Percentiles rank a stretch among this genome's conserved stretches.
Conservation (phyloP, 148 eudicot genomes). For the Amaranthus hypochondriacus region DNA sequence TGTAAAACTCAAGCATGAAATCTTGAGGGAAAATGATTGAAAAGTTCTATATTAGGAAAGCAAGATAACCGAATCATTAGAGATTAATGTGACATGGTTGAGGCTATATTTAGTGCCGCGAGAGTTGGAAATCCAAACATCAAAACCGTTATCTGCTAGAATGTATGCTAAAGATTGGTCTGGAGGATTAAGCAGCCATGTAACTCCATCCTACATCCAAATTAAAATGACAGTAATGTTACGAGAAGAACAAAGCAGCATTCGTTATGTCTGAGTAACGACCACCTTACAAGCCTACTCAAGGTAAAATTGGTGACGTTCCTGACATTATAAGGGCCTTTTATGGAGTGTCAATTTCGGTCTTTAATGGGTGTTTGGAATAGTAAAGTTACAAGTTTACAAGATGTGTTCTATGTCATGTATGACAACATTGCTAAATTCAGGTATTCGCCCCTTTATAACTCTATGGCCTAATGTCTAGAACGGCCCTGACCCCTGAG, state of each 20-base stretch:
- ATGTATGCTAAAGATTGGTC: constrained; percentile 47
- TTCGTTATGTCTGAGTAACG: too few species aligned
- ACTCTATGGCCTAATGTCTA: too few species aligned
- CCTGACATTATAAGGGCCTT: too few species aligned
- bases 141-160: constrained; percentile 66
- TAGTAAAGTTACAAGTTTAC: too few species aligned
- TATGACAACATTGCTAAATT: too few species aligned
- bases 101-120: constrained; percentile 60
- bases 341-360: too few species aligned
- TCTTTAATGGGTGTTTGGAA: too few species aligned
- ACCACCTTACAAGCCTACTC: too few species aligned
- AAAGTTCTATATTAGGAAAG: background rate
- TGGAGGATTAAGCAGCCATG: constrained; percentile 56
- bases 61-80: constrained; percentile 34
- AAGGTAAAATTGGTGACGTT: too few species aligned
- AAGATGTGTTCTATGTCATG: too few species aligned
- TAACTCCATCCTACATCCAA: constrained; percentile 48
- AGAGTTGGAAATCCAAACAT: constrained; percentile 63
- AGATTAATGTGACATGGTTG: constrained; percentile 51
- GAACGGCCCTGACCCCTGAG: too few species aligned
- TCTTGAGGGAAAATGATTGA: background rate
- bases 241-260: background rate
- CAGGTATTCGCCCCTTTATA: too few species aligned
- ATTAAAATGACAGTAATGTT: background rate
- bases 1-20: background rate